Evolutionary conservation across 768 basidiomycete species (phyloP), one percentile per base, ranked within the genome.

Genomic region (Lentinula edodes): DNA sequence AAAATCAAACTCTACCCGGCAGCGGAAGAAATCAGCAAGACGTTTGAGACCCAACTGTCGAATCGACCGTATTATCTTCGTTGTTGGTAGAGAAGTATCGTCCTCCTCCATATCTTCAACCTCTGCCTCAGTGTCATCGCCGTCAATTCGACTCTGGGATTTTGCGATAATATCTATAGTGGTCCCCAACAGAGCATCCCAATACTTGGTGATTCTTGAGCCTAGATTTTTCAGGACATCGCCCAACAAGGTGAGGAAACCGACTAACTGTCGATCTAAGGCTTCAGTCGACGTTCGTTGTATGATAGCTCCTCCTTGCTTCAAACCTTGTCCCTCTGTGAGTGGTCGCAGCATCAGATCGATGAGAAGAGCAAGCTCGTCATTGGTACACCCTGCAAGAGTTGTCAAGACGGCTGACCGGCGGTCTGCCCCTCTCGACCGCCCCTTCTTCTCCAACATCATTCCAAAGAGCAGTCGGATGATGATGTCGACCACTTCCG

Each of bases 281-380:
- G 82, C 75, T 0, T 63, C 68, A 1, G 61, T 50, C 15, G 73
- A 66, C 9, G 48, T 60, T 34, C 48, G 45, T 51, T 60, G 58
- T 6, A 60, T 60, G 15, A 51, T 23, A 16, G 34, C 5, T 76
- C 64, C 1, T 42, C 51, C 42, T 48, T 60, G 18, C 80, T 60
- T 3, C 18, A 57, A 59, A 79, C 82, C 1, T 23, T 57, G 15
- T 61, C 64, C 13, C 59, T 65, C 32, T 69, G 68, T 64, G 73
- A 95, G 80, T 0, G 92, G 91, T 54, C 80, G 79, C 43, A 98
- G 72, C 93, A 98, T 98, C 60, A 98, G 78, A 64, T 93, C 88
- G 16, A 95, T 85, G 0, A 99, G 77, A 1, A 92, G 75, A 0
- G 76, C 76, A 6, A 98, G 79, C 69, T 98, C 96, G 15, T 83